These are phyloP conservation scores for Prosopis cineraria DNA, from an alignment of 306 rosid genomes.

Conservation along the genomic window DNA sequence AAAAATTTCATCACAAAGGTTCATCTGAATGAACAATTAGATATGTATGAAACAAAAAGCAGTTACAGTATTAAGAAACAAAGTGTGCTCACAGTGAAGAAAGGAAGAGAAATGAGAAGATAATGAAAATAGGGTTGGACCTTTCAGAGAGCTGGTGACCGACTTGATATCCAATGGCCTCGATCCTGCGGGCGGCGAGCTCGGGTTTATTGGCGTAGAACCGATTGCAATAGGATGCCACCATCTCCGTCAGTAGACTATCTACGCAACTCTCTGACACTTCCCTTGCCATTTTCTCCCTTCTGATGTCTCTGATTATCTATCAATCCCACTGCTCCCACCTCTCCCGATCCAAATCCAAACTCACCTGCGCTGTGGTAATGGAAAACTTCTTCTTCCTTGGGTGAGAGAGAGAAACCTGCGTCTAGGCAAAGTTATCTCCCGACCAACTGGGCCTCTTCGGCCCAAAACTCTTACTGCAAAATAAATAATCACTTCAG, in stretches of 20 bases:
- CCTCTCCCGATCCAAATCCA: constrained; percentile 4
- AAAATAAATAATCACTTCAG: too few species aligned
- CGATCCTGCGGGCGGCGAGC: constrained; percentile 94
- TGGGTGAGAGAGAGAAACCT: too few species aligned
- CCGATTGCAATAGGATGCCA: constrained; percentile 75
- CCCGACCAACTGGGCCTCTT: background rate
- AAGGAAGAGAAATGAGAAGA: background rate
- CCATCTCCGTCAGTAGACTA: constrained; percentile 88
- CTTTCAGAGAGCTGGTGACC: constrained; percentile 99
- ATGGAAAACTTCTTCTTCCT: background rate
- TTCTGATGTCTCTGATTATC: constrained; percentile 8
- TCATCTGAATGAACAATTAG: background rate
- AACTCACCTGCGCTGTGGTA: background rate
- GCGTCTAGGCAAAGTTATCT: too few species aligned
- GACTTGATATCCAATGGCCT: constrained; percentile 96
- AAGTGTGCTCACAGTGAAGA: background rate
- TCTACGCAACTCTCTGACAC: constrained; percentile 95
- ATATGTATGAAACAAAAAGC: background rate
- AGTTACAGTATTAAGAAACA: background rate
- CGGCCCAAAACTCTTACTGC: too few species aligned
- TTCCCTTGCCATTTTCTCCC: constrained; percentile 71
- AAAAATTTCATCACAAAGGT: background rate
- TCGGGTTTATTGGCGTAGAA: constrained; percentile 91
- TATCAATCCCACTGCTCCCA: background rate
- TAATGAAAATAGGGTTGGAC: constrained; percentile 37